Percentiles rank a stretch among this genome's conserved stretches.
These are phyloP conservation scores for Solanum hybrid DNA, from an alignment of 305 asterid genomes.

Conservation along the genomic window DNA sequence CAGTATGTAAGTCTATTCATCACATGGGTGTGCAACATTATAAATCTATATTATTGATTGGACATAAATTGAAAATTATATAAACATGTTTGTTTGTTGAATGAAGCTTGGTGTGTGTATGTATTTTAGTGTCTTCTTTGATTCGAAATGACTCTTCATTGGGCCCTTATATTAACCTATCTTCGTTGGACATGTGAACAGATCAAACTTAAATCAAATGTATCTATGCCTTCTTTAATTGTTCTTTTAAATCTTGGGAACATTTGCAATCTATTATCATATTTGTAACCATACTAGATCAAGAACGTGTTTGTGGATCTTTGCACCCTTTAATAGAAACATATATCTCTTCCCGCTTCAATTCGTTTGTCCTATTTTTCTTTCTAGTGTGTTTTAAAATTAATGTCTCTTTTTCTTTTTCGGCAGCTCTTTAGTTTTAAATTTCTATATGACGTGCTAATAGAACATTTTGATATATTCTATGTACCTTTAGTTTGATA, in stretches of 20 bases:
- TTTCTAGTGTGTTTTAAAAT: neutral
- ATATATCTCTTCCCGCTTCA: neutral
- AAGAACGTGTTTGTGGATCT: neutral
- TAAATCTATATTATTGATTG: neutral
- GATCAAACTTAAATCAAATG: neutral
- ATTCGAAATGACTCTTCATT: neutral
- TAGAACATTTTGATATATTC: neutral
- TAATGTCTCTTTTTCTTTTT: neutral
- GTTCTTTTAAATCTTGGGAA: neutral
- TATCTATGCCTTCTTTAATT: neutral
- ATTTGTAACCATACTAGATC: neutral
- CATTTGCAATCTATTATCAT: neutral
- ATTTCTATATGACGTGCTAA: neutral
- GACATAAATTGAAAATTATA: neutral
- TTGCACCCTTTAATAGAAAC: neutral
- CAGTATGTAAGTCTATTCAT: neutral
- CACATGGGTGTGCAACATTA: neutral
- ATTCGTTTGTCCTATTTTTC: neutral
- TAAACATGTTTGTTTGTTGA: neutral
- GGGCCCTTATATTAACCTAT: neutral
- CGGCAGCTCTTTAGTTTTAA: neutral
- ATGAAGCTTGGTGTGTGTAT: neutral
- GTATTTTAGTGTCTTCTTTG: neutral
- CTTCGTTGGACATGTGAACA: constrained; percentile 1
- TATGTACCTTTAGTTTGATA: too few species aligned